Conservation (phyloP, 1,284 basidiomycete species). For the Xanthoconium separans region DNA sequence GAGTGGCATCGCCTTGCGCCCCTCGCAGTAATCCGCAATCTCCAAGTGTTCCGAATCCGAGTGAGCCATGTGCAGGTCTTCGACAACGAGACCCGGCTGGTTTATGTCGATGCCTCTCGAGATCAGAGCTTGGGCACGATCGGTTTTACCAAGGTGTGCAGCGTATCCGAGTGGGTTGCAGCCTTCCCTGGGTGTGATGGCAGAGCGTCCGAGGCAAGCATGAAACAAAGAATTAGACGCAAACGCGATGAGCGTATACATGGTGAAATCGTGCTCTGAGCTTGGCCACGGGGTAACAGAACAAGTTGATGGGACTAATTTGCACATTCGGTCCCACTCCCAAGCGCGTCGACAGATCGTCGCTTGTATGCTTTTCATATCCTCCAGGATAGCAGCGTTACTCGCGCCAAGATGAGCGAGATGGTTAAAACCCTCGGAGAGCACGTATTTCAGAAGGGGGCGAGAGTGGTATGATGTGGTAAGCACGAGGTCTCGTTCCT, state of each 20-base stretch:
- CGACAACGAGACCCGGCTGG: not conserved
- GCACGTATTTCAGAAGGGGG: slow-evolving; percentile 7
- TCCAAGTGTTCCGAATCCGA: not conserved
- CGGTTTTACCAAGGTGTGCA: not conserved
- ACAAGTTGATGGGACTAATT: not conserved
- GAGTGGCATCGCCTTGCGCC: not conserved
- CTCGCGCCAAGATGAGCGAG: not conserved
- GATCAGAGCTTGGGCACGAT: not conserved
- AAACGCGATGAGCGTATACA: slow-evolving; percentile 9
- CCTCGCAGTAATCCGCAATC: not conserved
- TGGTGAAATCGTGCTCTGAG: slow-evolving; percentile 2
- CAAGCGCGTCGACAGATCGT: not conserved
- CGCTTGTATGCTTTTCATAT: not conserved
- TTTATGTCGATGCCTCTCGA: not conserved
- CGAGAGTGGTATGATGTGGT: not conserved
- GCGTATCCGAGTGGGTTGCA: slow-evolving; percentile 14
- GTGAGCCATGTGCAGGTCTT: too few species aligned
- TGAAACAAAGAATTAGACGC: not conserved
- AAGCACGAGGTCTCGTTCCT: not conserved
- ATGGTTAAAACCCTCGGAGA: slow-evolving; percentile 7
- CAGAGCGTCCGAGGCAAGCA: not conserved
- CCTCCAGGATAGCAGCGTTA: not conserved
- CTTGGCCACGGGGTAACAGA: not conserved
- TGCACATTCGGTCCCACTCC: slow-evolving; percentile 9
- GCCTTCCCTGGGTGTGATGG: not conserved